Evolutionary conservation across 2,329 filamentous ascomycete genomes (phyloP), one percentile per base, ranked within the genome.

Genomic region (Fusarium anthophilum): DNA sequence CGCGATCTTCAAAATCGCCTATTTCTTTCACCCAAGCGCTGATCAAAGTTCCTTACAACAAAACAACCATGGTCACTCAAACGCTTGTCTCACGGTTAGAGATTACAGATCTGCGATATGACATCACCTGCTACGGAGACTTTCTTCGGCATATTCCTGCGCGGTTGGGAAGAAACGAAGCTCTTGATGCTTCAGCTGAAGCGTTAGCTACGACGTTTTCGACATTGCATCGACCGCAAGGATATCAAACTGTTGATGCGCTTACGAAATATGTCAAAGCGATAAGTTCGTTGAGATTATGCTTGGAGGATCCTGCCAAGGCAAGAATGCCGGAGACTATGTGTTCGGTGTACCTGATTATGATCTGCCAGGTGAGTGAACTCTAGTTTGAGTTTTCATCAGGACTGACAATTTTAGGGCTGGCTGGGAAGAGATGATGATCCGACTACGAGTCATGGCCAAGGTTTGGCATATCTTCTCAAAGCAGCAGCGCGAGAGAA

Each of bases 81-180:
- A 75, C 78, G 5, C 77, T 79, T 59, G 82, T 76, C 55, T 81
- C 66, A 56, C 76, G 76, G 54, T 80, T 86, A 4, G 73, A 81
- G 32, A 78, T 84, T 8, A 82, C 81, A 0, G 85, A 88, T 51
- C 79, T 86, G 24, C 80, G 84, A 24, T 88, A 85, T 69, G 86
- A 87, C 50, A 73, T 88, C 12, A 79, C 79, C 47, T 85, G 84
- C 20, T 88, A 86, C 67, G 87, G 87, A 2, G 72, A 76, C 2
- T 88, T 86, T 69, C 74, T 88, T 17, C 77, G 79, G 4, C 80
- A 85, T n/a, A 77, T 88, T 2, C 87, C 87, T 1, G 74, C 75
- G 41, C 83, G 85, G 1, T 71, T 88, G 4, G 87, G 86, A 3
- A 78, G 68, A 17, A 88, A 85, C 51, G 79, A 81, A 53, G 86